Base-by-base conservation (phyloP, 176 grass and related monocot genomes). In the Aegilops longissima region DNA sequence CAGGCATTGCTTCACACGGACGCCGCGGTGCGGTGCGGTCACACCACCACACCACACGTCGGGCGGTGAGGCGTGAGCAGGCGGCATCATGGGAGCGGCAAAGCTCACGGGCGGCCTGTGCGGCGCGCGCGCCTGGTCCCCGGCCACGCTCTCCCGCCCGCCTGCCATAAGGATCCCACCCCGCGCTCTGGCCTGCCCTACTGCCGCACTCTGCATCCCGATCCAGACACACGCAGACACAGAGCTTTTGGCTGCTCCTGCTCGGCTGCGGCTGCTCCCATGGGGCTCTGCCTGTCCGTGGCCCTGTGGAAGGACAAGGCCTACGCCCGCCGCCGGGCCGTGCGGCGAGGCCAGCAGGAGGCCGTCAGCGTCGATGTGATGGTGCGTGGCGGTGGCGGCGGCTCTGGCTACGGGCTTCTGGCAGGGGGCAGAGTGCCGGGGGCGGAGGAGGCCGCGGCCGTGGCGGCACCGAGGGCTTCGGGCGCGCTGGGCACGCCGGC, bases 201-300 rank as follows among this genome's bases (percentile, higher is more conserved):
- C 61, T 31, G 51, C 51, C 0, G 51, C 18, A 23, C 69, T 66
- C 82, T n/a, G 56, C 63, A 27, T 61, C 52, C 66, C 16, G 73
- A 78, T 88, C 74, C 80, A 49, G 17, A 10, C 66, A 69, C 66
- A 33, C 66, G 9, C 16, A 35, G 14, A 70, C 33, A 2, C 9
- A 54, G 16, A 17, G 16, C 17, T 21, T 21, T 49, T 82, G 0
- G 30, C 5, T 9, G 29, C 64, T 0, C 27, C 64, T n/a, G 80
- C 56, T 21, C 56, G 56, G 56, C 56, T 59, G 56, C 56, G 56
- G 56, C 56, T 59, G 56, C 38, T 65, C 73, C 73, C 44, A 89
- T 89, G 88, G 88, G 88, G 6, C 70, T 89, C 77, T 85, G 83
- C 70, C 20, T 89, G 18, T 89, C 88, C 78, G 70, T 85, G 61